Percentiles rank a stretch among this genome's conserved stretches.
Evolutionary conservation across 192 early-diverging fungal species (phyloP).

Genomic region (Umbelopsis ramanniana): DNA sequence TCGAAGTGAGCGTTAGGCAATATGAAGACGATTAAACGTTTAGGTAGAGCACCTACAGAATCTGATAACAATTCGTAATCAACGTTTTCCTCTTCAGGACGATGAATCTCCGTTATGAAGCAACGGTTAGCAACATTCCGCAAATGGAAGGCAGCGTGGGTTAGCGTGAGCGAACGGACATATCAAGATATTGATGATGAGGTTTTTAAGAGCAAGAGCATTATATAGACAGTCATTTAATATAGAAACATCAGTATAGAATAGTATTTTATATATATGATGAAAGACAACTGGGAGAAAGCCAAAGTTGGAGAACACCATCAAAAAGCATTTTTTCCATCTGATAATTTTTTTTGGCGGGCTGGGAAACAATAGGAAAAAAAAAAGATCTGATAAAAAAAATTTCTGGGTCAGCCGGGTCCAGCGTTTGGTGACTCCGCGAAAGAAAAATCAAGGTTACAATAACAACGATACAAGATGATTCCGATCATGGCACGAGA

Average conservation of each 20-base stretch:
- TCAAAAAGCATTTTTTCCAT: background rate
- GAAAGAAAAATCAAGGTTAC: too few species aligned
- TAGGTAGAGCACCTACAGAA: background rate
- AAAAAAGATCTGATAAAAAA: background rate
- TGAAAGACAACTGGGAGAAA: background rate
- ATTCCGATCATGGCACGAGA: background rate
- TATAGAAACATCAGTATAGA: too few species aligned
- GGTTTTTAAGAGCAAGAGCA: background rate
- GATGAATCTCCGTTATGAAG: slow-evolving; percentile 7
- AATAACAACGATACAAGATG: too few species aligned
- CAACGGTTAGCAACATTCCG: background rate
- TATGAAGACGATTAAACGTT: too few species aligned
- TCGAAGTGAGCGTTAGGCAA: too few species aligned
- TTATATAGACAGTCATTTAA: background rate
- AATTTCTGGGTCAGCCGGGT: too few species aligned
- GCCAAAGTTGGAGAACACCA: background rate
- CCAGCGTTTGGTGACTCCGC: too few species aligned
- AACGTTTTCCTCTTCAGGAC: background rate
- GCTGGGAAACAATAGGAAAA: background rate
- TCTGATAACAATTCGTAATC: slow-evolving; percentile 19
- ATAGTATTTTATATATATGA: too few species aligned
- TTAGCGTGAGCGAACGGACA: background rate
- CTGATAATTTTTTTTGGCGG: slow-evolving; percentile 11
- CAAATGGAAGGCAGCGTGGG: slow-evolving; percentile 3
- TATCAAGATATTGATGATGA: background rate